Conservation (phyloP, 2,329 filamentous ascomycete species). For the Alternaria brassicae region DNA sequence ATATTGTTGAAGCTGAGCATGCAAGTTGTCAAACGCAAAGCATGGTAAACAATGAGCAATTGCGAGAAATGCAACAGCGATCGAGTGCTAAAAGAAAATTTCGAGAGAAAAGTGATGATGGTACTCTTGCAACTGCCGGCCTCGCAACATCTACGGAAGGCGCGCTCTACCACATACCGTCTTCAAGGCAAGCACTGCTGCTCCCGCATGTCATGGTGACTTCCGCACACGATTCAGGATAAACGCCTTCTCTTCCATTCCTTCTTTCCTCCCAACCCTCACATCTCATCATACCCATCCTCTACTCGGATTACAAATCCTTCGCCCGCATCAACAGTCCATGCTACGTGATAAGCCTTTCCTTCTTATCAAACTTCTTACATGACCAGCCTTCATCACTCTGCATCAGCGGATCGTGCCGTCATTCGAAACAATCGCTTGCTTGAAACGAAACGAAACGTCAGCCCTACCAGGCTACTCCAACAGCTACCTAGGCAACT, state of each 20-base stretch:
- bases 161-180: not conserved
- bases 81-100: not conserved
- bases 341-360: constrained; percentile 21
- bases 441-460: constrained; percentile 33
- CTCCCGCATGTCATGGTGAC: not conserved
- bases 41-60: not conserved
- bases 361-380: constrained; percentile 29
- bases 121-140: not conserved
- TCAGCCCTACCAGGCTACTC: constrained; percentile 5
- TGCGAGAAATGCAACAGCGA: not conserved
- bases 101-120: not conserved
- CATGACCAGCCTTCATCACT: constrained; percentile 12
- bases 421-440: constrained; percentile 23
- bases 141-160: not conserved
- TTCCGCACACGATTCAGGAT: not conserved
- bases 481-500: constrained; percentile 5
- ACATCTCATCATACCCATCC: not conserved
- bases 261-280: not conserved
- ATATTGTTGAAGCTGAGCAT: constrained; percentile 9
- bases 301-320: not conserved
- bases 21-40: not conserved
- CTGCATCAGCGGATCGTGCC: constrained; percentile 23
- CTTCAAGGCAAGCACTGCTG: not conserved
- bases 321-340: constrained; percentile 17
- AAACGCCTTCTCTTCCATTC: not conserved